These are phyloP conservation scores for Nothomitra cinnamomea DNA, from an alignment of 2,329 filamentous ascomycete genomes.

Conservation along the genomic window DNA sequence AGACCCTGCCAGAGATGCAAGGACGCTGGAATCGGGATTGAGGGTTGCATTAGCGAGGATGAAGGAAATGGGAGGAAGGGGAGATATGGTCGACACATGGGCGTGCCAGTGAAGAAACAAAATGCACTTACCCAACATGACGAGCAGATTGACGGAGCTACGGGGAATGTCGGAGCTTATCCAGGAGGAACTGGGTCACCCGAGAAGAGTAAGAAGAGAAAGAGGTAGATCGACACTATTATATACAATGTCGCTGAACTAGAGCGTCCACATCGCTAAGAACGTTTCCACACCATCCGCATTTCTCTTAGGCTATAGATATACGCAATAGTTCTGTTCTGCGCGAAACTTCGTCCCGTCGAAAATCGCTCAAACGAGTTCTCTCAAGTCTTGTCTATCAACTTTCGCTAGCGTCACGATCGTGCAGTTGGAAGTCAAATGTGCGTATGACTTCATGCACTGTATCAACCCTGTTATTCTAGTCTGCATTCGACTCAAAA, in stretches of 20 bases:
- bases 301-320: too few relatives aligned
- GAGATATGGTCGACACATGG: constrained; percentile 61
- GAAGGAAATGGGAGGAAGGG: constrained; percentile 95
- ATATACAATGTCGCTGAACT: neutral
- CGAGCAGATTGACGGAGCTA: neutral
- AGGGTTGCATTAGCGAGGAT: constrained; percentile 93
- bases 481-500: neutral
- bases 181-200: constrained; percentile 17
- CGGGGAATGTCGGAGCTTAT: neutral
- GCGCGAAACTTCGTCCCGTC: too few relatives aligned
- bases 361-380: too few relatives aligned
- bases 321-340: too few relatives aligned
- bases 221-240: constrained; percentile 31
- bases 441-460: neutral
- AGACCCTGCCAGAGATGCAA: constrained; percentile 89
- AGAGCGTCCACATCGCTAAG: too few relatives aligned
- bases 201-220: constrained; percentile 54
- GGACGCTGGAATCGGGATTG: constrained; percentile 82
- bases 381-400: too few relatives aligned
- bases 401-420: too few relatives aligned
- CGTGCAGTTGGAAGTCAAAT: neutral
- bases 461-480: neutral
- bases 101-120: constrained; percentile 46
- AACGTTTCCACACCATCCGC: too few relatives aligned
- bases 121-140: neutral